Base-by-base conservation (phyloP, 306 rosid genomes). In the Trichosanthes cucumerina region DNA sequence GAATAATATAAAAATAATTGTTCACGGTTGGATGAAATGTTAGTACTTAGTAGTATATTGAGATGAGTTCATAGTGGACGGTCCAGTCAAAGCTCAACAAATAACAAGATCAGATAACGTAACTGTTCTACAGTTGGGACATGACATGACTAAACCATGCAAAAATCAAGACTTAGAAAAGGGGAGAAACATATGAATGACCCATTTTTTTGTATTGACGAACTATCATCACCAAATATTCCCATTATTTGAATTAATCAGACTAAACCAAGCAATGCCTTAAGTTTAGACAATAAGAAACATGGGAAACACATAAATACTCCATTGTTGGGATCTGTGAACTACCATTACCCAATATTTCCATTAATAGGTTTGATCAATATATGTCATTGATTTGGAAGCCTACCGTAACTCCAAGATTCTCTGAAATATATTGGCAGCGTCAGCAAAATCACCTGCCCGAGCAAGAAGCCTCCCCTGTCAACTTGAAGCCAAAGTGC, bases 401-500 rank as follows among this genome's bases (percentile, higher is more conserved):
- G 39, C 91, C 83, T 90, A 96, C 99, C 99, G 83, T 78, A 89
- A 76, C 82, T 91, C 93, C n/a, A 96, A 83, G 81, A 90, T 90
- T 79, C 86, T 93, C 83, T 88, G 88, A 86, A 90, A 96, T 79
- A 87, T 82, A 80, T 64, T 44, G 63, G 97, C 86, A 31, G 99
- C 99, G 44, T 91, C 92, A 79, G 86, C 60, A 70, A 88, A 90
- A 81, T 96, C 98, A 80, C 97, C 93, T 78, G 88, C 89, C 98
- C 80, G 89, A 78, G 99, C 98, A 85, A 89, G 94, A 90, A 96
- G 99, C 88, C 99, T 93, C 85, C 99, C 99, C 99, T 96, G 99
- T 96, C 98, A 93, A 96, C 99, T 96, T 96, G 81, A 89, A 90
- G 96, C 86, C 90, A 91, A 82, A 88, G 90, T 86, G 81, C 71